Base-by-base conservation (phyloP, 129 eudicot genomes). In the Centrapalus pauciflorus region DNA sequence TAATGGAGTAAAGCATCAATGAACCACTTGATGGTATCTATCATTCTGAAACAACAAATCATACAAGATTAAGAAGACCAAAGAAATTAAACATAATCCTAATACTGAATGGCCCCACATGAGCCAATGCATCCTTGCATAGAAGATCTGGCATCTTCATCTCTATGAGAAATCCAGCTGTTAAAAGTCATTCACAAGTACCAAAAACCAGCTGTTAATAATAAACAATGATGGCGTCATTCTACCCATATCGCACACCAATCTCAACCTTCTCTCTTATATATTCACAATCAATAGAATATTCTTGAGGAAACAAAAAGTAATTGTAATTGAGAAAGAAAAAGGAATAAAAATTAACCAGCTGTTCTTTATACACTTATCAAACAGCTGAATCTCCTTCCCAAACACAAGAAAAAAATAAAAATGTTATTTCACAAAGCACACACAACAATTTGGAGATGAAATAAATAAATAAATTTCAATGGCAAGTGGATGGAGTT, bases 321-420 rank as follows among this genome's bases (percentile, higher is more conserved):
- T 29, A 61, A 52, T 29, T 32, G 33, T 40, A 16, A 32, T 17
- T 52, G 69, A 64, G 66, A 59, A 59, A 80, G 61, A 65, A 50
- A 64, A 64, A 55, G 77, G 46, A 16, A n/a, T 73, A 67, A 80
- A 85, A 79, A 62, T 32, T 68, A 71, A 59, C 41, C 95, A 90
- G 86, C 95, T 82, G 83, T 79, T 82, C 77, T 90, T 78, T 85
- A 80, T 87, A 84, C 95, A 90, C 83, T 90, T 90, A 76, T 71
- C 84, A 87, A 86, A 84, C 92, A 90, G 87, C 92, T 84, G 91
- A 64, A 80, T 62, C 76, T 71, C 64, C 37, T 71, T 67, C 82
- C 74, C 41, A 70, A 62, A 61, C 76, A 55, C 64, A 65, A 74
- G 28, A 20, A 64, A 5, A 48, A 72, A 7, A 4, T 32, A n/a